Base-by-base conservation (phyloP, 2,329 filamentous ascomycete species). In the Pseudogymnoascus sp. region DNA sequence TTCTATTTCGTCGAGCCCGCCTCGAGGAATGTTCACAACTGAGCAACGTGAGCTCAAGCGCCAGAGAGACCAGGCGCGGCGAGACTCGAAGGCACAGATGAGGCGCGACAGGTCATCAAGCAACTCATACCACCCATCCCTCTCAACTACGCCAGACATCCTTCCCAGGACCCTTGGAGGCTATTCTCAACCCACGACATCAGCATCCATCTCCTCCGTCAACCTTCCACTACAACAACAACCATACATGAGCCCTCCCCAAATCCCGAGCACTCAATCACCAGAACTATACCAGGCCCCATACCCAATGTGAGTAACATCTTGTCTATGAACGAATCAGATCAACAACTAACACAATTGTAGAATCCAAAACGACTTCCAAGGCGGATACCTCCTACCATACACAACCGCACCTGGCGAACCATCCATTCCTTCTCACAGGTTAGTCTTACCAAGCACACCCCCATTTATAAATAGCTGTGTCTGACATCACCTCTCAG, bases 21-120 rank as follows among this genome's bases (percentile, higher is more conserved):
- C 83, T 5, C 79, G 80, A 66, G 75, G 75, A 53, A 76, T 75
- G 38, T 77, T 86, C 70, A 84, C 83, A 5, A 76, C 82, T 6
- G 83, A 87, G 70, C 83, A 87, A 72, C 80, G 84, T 66, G 84
- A 86, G 69, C 72, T 87, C 44, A 87, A 84, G 75, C 79, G 83
- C 64, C 84, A 87, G 69, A 79, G 80, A 65, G 84, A 87, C 67
- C 82, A 82, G 68, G 81, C 78, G 50, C 80, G 85, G 64, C 78
- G 84, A 67, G 82, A 84, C 67, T 81, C 81, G 6, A 87, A 87
- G 71, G 72, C 82, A 15, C 79, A 83, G 64, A 76, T 80, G 59
- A 79, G 80, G 66, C 80, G 83, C 62, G 77, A 73, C 26, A 66
- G 72, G 44, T 73, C 72, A 21, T 63, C 65, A 26, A 74, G 72